Evolutionary conservation across 2,329 filamentous ascomycete species (phyloP).

Genomic region (Microsporum ferrugineum): DNA sequence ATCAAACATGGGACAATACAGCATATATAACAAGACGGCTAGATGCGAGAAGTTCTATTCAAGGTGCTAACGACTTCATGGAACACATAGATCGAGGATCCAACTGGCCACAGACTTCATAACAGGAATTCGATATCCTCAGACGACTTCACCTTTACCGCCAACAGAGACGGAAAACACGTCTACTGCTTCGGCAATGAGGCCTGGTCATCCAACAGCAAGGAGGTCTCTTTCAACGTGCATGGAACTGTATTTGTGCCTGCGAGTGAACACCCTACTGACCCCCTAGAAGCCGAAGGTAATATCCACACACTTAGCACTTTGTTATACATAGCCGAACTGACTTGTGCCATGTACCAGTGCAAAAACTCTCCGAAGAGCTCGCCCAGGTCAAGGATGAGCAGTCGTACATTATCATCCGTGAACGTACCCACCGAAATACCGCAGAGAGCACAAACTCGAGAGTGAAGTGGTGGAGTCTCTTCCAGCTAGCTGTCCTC

Average conservation of each 20-base stretch:
- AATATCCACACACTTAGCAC: slow-evolving; percentile 17
- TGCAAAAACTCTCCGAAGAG: slow-evolving; percentile 71
- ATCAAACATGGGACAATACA: not conserved
- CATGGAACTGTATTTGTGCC: slow-evolving; percentile 97
- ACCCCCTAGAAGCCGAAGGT: slow-evolving; percentile 88
- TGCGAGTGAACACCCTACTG: slow-evolving; percentile 69
- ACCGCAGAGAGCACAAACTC: slow-evolving; percentile 97
- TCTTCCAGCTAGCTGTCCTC: slow-evolving; percentile 85
- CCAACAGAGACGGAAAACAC: slow-evolving; percentile 75
- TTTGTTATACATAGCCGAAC: not conserved
- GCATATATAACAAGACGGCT: not conserved
- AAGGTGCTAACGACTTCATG: not conserved
- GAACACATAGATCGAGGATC: slow-evolving; percentile 59
- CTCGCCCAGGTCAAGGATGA: slow-evolving; percentile 92
- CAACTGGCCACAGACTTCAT: slow-evolving; percentile 60
- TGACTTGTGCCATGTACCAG: slow-evolving; percentile 37
- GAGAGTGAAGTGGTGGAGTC: slow-evolving; percentile 98
- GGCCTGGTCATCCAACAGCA: slow-evolving; percentile 89
- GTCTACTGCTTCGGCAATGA: slow-evolving; percentile 99
- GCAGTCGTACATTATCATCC: slow-evolving; percentile 89
- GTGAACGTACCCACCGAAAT: slow-evolving; percentile 93
- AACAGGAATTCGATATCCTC: slow-evolving; percentile 73
- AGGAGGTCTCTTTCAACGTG: slow-evolving; percentile 98
- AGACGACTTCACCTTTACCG: slow-evolving; percentile 87
- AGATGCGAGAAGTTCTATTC: not conserved